Percentiles rank a stretch among this genome's conserved stretches.
phyloP scores from a whole-genome alignment of 1,139 yeast genomes.

The Saccharomyces uvarum region DNA sequence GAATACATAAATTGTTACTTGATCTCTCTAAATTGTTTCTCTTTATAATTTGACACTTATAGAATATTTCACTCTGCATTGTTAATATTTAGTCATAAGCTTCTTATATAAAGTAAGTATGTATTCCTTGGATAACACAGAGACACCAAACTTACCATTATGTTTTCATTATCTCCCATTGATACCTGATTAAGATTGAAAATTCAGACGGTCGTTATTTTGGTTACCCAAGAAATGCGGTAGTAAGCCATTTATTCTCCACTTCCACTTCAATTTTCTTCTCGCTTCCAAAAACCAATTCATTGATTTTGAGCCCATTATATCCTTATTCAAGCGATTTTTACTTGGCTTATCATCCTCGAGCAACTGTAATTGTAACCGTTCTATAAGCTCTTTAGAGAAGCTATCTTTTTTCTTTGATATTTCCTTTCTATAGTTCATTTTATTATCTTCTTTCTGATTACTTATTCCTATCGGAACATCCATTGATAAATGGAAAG shows the following conservation, averaged over 20 bases:
- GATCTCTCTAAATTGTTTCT: not conserved
- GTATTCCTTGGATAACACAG: not conserved
- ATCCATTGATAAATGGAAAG: conserved; percentile 10
- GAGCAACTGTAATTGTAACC: conserved; percentile 27
- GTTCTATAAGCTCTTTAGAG: conserved; percentile 28
- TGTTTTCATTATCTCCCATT: not conserved
- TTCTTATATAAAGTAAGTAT: not conserved
- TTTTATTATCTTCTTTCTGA: conserved; percentile 2
- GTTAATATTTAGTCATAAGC: not conserved
- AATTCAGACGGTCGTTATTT: not conserved
- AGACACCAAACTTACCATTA: not conserved
- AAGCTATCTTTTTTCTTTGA: conserved; percentile 18
- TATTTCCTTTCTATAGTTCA: conserved; percentile 8
- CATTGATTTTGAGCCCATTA: conserved; percentile 22
- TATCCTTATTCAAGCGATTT: conserved; percentile 3
- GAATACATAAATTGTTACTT: not conserved
- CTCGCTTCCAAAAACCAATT: conserved; percentile 33
- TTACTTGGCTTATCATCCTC: conserved; percentile 1
- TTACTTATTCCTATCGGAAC: conserved; percentile 5
- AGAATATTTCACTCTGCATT: not conserved
- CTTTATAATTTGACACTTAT: not conserved
- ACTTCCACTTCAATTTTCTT: conserved; percentile 40
- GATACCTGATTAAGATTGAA: not conserved
- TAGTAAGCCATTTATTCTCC: conserved; percentile 39
- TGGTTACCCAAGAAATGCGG: conserved; percentile 15